Evolutionary conservation across 2,329 filamentous ascomycete species (phyloP).

Genomic region (Aspergillus pseudotamarii): DNA sequence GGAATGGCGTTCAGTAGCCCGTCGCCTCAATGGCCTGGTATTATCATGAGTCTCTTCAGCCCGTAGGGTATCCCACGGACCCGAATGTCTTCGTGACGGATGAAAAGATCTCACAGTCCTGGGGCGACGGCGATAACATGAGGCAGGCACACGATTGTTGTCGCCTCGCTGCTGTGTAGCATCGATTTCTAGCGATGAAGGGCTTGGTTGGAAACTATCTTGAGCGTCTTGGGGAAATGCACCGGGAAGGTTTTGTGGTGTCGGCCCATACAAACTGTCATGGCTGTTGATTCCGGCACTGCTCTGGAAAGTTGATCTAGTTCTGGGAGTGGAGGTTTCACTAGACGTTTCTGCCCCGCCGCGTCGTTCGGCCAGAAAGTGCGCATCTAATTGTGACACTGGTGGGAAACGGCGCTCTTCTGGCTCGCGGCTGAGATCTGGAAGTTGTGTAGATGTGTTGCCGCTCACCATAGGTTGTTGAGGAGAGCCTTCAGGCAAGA

Average conservation of each 20-base stretch:
- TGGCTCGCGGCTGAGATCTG: conserved; percentile 23
- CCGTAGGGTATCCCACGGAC: conserved; percentile 24
- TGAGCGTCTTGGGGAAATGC: conserved; percentile 19
- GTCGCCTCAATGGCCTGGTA: conserved; percentile 26
- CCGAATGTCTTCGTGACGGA: conserved; percentile 5
- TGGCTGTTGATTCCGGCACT: background rate
- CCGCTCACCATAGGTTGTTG: conserved; percentile 5
- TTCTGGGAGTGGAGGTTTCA: background rate
- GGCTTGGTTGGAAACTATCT: background rate
- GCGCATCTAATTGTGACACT: conserved; percentile 42
- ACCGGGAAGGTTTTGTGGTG: conserved; percentile 9
- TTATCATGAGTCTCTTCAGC: background rate
- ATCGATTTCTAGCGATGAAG: background rate
- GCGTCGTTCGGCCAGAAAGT: conserved; percentile 30
- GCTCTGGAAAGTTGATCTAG: background rate
- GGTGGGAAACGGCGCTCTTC: conserved; percentile 39
- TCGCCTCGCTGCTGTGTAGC: background rate
- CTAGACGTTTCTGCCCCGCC: conserved; percentile 6
- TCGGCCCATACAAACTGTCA: background rate
- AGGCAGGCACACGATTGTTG: no score
- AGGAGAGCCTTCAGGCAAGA: conserved; percentile 25
- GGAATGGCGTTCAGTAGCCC: conserved; percentile 30
- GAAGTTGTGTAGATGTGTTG: conserved; percentile 17
- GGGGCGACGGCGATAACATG: background rate
- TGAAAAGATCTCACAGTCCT: conserved; percentile 8